Percentiles rank a stretch among this genome's conserved stretches.
Evolutionary conservation across 805 yeast genomes (phyloP).

Genomic region (Myxozyma sirexii): DNA sequence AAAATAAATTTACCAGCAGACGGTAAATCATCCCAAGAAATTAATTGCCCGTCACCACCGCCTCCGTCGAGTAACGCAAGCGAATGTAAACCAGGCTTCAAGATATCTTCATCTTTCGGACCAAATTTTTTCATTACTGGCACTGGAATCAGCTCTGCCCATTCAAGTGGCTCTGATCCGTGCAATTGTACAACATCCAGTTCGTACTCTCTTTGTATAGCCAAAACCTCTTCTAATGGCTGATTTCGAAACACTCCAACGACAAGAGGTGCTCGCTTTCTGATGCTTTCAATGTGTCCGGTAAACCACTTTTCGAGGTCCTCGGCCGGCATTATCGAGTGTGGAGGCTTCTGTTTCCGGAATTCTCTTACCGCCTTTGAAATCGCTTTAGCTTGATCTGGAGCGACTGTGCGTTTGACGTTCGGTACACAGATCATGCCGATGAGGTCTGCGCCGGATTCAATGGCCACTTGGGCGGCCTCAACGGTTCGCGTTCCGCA

Average conservation of each 20-base stretch:
- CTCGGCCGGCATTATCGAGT: not conserved
- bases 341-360: slow-evolving; percentile 3
- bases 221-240: slow-evolving; percentile 60
- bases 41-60: slow-evolving; percentile 88
- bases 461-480: slow-evolving; percentile 72
- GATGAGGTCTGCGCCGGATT: slow-evolving; percentile 69
- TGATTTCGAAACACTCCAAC: slow-evolving; percentile 95
- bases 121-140: slow-evolving; percentile 78
- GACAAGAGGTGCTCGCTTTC: slow-evolving; percentile 55
- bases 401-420: slow-evolving; percentile 67
- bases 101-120: slow-evolving; percentile 50
- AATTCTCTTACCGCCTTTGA: slow-evolving; percentile 41
- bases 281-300: slow-evolving; percentile 11
- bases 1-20: slow-evolving; percentile 55
- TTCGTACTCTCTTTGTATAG: slow-evolving; percentile 47
- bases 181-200: slow-evolving; percentile 87
- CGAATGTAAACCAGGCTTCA: slow-evolving; percentile 48
- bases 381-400: slow-evolving; percentile 52
- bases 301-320: slow-evolving; percentile 23
- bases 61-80: slow-evolving; percentile 67
- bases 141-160: slow-evolving; percentile 45
- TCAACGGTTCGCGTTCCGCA: slow-evolving; percentile 76
- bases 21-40: slow-evolving; percentile 67
- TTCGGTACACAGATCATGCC: slow-evolving; percentile 90
- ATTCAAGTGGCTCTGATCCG: slow-evolving; percentile 66